Percentiles rank a stretch among this genome's conserved stretches.
Conservation (phyloP, 2,329 filamentous ascomycete genomes). For the Penicillium glabrum region DNA sequence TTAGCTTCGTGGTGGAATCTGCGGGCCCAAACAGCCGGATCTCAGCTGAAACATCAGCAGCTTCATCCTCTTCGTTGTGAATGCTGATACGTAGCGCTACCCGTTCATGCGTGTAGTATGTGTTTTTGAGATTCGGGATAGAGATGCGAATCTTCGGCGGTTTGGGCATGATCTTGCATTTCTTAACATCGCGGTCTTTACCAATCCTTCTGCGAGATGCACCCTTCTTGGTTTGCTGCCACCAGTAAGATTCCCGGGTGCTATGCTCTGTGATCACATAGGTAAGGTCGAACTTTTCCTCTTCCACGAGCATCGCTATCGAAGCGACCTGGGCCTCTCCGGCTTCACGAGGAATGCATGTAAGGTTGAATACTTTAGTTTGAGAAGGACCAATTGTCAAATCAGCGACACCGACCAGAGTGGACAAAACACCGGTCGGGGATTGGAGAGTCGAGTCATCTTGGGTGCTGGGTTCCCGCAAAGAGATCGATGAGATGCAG, state of each 20-base stretch:
- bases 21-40: constrained; percentile 63
- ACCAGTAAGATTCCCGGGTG: constrained; percentile 41
- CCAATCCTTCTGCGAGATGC: constrained; percentile 40
- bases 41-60: constrained; percentile 70
- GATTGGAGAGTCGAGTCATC: constrained; percentile 32
- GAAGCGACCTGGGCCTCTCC: constrained; percentile 70
- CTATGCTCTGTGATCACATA: constrained; percentile 57
- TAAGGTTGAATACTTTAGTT: constrained; percentile 69
- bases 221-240: constrained; percentile 39
- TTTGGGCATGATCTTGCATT: constrained; percentile 75
- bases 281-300: constrained; percentile 65
- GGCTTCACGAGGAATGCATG: constrained; percentile 74
- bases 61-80: constrained; percentile 78
- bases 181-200: constrained; percentile 50
- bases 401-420: constrained; percentile 60
- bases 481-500: constrained; percentile 32
- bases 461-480: constrained; percentile 33
- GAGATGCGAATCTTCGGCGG: constrained; percentile 86
- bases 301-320: constrained; percentile 63
- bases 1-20: constrained; percentile 45
- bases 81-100: constrained; percentile 69
- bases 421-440: constrained; percentile 34
- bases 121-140: constrained; percentile 60
- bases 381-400: constrained; percentile 67
- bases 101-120: constrained; percentile 83